These are phyloP conservation scores for Tolypocladium tropicale DNA, from an alignment of 2,329 filamentous ascomycete species.

Conservation along the genomic window DNA sequence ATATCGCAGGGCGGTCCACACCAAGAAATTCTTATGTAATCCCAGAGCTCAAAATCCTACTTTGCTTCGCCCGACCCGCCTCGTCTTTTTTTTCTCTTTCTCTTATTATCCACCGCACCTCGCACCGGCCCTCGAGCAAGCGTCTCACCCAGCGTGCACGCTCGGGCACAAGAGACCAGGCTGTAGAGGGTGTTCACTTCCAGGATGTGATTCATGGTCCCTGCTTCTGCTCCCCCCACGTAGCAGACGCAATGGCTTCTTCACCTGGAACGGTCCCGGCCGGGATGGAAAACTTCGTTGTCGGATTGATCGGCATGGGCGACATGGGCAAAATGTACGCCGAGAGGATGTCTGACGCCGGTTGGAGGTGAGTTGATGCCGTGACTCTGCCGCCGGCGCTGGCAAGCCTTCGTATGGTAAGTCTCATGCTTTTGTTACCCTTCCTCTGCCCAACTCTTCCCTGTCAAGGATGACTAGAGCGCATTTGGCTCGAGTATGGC, in stretches of 20 bases:
- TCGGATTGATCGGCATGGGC: slow-evolving; percentile 97
- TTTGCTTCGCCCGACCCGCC: background rate
- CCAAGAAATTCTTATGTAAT: slow-evolving; percentile 5
- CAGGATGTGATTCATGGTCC: slow-evolving; percentile 16
- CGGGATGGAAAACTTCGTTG: slow-evolving; percentile 58
- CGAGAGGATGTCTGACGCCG: slow-evolving; percentile 73
- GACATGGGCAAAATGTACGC: slow-evolving; percentile 99
- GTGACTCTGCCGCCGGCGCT: slow-evolving; percentile 1
- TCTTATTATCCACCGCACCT: background rate
- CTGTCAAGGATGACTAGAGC: slow-evolving; percentile 96
- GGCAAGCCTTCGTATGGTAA: slow-evolving; percentile 22
- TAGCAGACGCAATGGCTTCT: slow-evolving; percentile 20
- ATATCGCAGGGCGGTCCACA: background rate
- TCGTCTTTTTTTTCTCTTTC: slow-evolving; percentile 6
- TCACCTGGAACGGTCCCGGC: slow-evolving; percentile 18
- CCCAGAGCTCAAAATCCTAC: background rate
- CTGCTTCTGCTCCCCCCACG: slow-evolving; percentile 13
- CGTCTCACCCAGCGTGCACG: background rate
- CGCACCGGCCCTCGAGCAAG: background rate
- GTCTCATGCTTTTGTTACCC: slow-evolving; percentile 8
- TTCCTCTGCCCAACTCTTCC: slow-evolving; percentile 7
- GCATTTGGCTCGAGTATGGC: slow-evolving; percentile 99
- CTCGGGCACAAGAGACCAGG: background rate
- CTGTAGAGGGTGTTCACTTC: background rate
- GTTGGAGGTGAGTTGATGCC: slow-evolving; percentile 68